phyloP scores from a whole-genome alignment of 805 yeast species.

The Sporopachydermia lactativora region DNA sequence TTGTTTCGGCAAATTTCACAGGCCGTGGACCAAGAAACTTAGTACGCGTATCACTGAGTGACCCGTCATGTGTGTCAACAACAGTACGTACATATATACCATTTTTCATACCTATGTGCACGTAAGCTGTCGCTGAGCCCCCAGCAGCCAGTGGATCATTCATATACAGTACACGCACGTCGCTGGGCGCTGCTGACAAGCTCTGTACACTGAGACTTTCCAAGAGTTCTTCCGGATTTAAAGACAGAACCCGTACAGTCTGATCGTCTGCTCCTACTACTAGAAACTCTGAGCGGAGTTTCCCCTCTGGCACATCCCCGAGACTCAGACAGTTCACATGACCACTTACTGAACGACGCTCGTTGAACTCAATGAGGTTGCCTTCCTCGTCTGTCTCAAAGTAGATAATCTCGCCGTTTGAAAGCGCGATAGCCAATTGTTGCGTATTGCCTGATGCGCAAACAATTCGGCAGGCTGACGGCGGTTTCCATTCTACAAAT shows the following conservation, averaged over 20 bases:
- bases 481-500: slow-evolving; percentile 67
- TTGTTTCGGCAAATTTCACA: slow-evolving; percentile 32
- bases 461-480: slow-evolving; percentile 53
- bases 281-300: slow-evolving; percentile 39
- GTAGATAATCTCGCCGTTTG: slow-evolving; percentile 64
- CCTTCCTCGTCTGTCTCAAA: slow-evolving; percentile 56
- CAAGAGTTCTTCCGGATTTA: slow-evolving; percentile 43
- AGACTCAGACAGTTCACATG: slow-evolving; percentile 34
- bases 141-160: slow-evolving; percentile 9
- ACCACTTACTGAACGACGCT: slow-evolving; percentile 37
- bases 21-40: slow-evolving; percentile 64
- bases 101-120: slow-evolving; percentile 72
- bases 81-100: slow-evolving; percentile 63
- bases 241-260: slow-evolving; percentile 52
- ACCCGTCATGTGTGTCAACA: slow-evolving; percentile 46
- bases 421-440: slow-evolving; percentile 59
- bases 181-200: slow-evolving; percentile 36
- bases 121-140: slow-evolving; percentile 16
- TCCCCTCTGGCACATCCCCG: slow-evolving; percentile 35
- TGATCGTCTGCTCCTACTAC: slow-evolving; percentile 62
- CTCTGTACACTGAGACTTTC: slow-evolving; percentile 53
- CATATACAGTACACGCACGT: slow-evolving; percentile 23
- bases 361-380: slow-evolving; percentile 61
- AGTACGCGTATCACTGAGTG: slow-evolving; percentile 45
- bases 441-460: slow-evolving; percentile 47